Base-by-base conservation (phyloP, 2,329 filamentous ascomycete genomes). In the Arthrocladium fulminans region DNA sequence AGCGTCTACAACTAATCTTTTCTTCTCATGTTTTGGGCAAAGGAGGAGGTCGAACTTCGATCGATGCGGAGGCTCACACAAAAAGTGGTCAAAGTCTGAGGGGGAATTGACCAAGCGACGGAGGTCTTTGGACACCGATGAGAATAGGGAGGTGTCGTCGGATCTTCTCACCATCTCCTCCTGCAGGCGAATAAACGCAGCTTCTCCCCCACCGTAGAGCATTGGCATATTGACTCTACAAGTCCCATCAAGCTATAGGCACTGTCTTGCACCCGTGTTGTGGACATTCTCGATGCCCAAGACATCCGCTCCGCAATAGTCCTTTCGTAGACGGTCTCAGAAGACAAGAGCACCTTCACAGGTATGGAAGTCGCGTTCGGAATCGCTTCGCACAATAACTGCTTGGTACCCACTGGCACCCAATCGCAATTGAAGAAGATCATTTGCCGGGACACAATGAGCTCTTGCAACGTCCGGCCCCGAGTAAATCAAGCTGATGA, bases 161-260 rank as follows among this genome's bases (percentile, higher is more conserved):
- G 15, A 22, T 6, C 20, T 9, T 39, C 37, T 40, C 24, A 13
- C 27, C 25, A 57, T 55, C 48, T 51, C 42, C 47, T 55, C 51
- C 25, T 55, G 45, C 10, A 57, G 49, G 6, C 54, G 35, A n/a
- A 45, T 22, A 22, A 61, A 61, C 9, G 59, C 60, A 10, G 51
- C 54, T 5, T 51, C 45, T 2, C 59, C 57, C 30, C 62, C 60
- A 5, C 70, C 70, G 43, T 73, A 73, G 0, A 72, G 41, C 3
- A 72, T 53, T 0, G 68, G 63, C 64, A 73, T 69, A 30, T 67
- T 63, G 19, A 73, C 60, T 60, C 59, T 15, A 73, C 73, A 0
- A 73, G 59, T 0, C 70, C 71, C 2, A 73, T 47, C 0, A 73
- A 55, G 7, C 62, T 69, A 32, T 73, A 73, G 0, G 68, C 67